phyloP scores from a whole-genome alignment of 202 grass and related monocot species.

The Schoenoplectus triqueter region DNA sequence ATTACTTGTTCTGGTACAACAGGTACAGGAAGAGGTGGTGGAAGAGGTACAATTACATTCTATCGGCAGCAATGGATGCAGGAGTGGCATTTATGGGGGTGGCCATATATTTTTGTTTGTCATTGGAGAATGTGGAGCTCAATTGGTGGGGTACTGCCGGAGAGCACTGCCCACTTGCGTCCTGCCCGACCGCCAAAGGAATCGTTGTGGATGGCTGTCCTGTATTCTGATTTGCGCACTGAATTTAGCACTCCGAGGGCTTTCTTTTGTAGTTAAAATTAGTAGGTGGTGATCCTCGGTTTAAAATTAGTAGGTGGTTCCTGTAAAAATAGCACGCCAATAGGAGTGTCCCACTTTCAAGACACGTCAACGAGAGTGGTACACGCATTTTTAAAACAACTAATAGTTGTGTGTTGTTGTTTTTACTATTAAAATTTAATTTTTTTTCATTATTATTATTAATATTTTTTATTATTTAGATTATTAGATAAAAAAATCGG shows the following conservation, averaged over 20 bases:
- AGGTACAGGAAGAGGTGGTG: constrained; percentile 74
- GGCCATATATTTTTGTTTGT: constrained; percentile 65
- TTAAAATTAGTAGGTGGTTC: too few relatives aligned
- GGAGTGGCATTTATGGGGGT: constrained; percentile 86
- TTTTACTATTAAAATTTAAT: too few relatives aligned
- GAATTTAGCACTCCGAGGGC: not conserved
- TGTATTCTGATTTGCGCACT: constrained; percentile 45
- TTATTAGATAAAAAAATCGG: too few relatives aligned
- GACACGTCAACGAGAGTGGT: too few relatives aligned
- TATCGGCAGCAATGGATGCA: constrained; percentile 77
- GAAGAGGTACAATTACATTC: constrained; percentile 92
- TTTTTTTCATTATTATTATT: too few relatives aligned
- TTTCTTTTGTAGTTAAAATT: not conserved
- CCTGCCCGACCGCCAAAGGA: constrained; percentile 69
- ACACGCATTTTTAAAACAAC: too few relatives aligned
- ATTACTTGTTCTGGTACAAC: constrained; percentile 6
- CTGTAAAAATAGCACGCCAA: too few relatives aligned
- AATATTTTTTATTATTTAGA: too few relatives aligned
- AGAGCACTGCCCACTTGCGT: constrained; percentile 71
- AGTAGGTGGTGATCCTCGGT: not conserved
- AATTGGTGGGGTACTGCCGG: constrained; percentile 67
- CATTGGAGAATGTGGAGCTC: constrained; percentile 43
- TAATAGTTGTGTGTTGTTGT: too few relatives aligned
- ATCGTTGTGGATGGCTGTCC: constrained; percentile 59
- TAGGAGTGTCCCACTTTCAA: too few relatives aligned